These are phyloP conservation scores for Aspergillus unguis DNA, from an alignment of 2,329 filamentous ascomycete genomes.

Conservation along the genomic window DNA sequence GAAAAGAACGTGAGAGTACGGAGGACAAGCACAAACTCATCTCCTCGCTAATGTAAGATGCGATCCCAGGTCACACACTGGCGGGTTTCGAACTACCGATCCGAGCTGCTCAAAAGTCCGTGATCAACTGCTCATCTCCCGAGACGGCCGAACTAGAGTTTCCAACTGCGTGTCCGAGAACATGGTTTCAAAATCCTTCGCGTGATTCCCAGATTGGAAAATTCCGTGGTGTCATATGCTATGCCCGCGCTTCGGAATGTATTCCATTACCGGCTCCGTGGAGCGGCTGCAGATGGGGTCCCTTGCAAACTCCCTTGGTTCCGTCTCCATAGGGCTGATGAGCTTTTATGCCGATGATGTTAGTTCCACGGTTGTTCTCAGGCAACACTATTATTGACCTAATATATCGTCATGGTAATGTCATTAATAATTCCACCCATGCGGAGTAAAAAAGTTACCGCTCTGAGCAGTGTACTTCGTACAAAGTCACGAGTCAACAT, in stretches of 20 bases:
- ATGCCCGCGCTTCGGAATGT: no score
- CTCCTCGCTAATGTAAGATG: no score
- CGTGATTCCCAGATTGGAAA: no score
- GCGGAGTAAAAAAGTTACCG: background rate
- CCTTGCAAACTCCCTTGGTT: background rate
- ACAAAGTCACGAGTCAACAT: no score
- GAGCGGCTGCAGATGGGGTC: background rate
- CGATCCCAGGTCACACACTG: no score
- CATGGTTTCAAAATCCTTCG: no score
- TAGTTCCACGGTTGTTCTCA: background rate
- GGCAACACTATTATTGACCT: background rate
- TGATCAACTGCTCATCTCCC: background rate
- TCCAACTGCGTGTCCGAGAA: no score
- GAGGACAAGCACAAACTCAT: no score
- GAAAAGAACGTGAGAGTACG: no score
- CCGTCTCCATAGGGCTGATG: conserved; percentile 4
- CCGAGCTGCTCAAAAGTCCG: background rate
- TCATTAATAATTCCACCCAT: background rate
- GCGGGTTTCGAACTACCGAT: background rate
- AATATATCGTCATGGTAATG: background rate
- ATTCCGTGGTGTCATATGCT: no score
- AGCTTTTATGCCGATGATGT: background rate
- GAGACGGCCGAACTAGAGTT: background rate
- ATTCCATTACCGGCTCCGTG: no score
- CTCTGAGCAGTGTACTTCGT: no score